These are phyloP conservation scores for Camellia oleifera DNA, from an alignment of 179 eudicot species.

Conservation along the genomic window DNA sequence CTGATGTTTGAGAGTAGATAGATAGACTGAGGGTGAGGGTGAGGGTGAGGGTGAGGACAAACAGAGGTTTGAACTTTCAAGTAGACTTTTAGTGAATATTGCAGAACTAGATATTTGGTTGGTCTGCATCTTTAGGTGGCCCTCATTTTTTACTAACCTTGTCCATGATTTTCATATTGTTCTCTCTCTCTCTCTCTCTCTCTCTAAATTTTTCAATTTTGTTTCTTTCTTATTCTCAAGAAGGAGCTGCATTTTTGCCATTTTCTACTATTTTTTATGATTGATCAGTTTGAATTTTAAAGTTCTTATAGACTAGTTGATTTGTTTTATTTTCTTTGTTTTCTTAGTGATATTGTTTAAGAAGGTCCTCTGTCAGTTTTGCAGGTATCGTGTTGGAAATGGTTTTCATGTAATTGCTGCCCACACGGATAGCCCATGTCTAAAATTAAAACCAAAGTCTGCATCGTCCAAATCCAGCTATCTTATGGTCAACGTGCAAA, in stretches of 20 bases:
- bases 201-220: background rate
- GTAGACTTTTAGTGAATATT: background rate
- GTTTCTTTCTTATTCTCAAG: background rate
- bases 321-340: background rate
- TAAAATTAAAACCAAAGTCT: conserved; percentile 86
- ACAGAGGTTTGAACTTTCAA: background rate
- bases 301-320: background rate
- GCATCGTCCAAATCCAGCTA: conserved; percentile 85
- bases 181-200: background rate
- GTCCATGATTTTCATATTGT: background rate
- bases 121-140: background rate
- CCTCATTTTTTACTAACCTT: background rate
- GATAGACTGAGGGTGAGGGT: too few species aligned
- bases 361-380: conserved; percentile 34
- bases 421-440: conserved; percentile 96
- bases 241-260: background rate
- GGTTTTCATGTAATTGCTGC: conserved; percentile 98
- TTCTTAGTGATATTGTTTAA: background rate
- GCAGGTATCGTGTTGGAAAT: conserved; percentile 73
- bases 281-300: background rate
- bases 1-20: too few species aligned
- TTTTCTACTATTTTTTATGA: too few species aligned
- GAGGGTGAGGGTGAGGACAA: too few species aligned
- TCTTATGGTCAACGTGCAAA: conserved; percentile 93
- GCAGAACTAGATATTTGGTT: background rate